Evolutionary conservation across 2,329 filamentous ascomycete genomes (phyloP).

Genomic region (Dactylellina leptospora): DNA sequence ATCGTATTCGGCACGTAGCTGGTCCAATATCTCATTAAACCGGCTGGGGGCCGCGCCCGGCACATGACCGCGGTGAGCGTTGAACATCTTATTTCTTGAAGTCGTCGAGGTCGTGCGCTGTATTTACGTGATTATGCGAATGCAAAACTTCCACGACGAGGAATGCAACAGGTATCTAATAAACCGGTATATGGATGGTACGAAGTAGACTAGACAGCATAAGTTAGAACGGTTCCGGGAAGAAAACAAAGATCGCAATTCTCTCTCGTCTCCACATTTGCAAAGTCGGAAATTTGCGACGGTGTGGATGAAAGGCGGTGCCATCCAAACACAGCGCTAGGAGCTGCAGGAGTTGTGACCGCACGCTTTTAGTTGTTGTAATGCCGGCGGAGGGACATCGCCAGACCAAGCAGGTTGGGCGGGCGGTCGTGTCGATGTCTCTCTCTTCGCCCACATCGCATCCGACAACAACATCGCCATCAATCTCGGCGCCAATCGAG

Average conservation of each 20-base stretch:
- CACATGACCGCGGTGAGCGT: constrained; percentile 82
- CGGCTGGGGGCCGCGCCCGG: constrained; percentile 71
- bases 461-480: background rate
- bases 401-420: too few species aligned
- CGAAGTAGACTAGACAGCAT: too few species aligned
- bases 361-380: constrained; percentile 11
- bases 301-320: too few species aligned
- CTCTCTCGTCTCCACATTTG: too few species aligned
- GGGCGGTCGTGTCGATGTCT: background rate
- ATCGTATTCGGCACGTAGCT: constrained; percentile 90
- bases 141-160: too few species aligned
- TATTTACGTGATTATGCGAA: background rate
- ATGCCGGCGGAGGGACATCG: background rate
- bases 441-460: background rate
- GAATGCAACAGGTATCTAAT: too few species aligned
- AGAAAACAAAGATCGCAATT: too few species aligned
- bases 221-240: too few species aligned
- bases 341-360: background rate
- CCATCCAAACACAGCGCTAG: too few species aligned
- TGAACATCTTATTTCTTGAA: constrained; percentile 74
- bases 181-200: too few species aligned
- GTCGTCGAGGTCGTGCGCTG: constrained; percentile 14
- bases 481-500: background rate
- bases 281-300: too few species aligned
- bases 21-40: constrained; percentile 89